A percentile compares a stretch with the other conserved stretches of the same genome.
These are phyloP conservation scores for Corynespora cassiicola DNA, from an alignment of 2,329 filamentous ascomycete genomes.

Conservation along the genomic window DNA sequence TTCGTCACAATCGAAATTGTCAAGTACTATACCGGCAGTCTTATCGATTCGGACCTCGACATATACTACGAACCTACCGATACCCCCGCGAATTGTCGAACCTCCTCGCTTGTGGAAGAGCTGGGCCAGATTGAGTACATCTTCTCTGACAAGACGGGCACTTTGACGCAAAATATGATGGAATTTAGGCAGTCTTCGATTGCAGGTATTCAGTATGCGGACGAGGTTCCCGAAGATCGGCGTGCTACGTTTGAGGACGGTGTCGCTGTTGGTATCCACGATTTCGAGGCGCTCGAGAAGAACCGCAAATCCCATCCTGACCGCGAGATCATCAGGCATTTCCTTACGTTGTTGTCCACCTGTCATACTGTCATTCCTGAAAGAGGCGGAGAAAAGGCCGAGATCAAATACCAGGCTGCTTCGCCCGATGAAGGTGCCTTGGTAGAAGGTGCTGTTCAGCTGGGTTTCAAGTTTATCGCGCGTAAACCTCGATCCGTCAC, in stretches of 20 bases:
- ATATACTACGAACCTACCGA: slow-evolving; percentile 98
- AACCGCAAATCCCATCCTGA: slow-evolving; percentile 70
- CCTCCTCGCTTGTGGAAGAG: slow-evolving; percentile 95
- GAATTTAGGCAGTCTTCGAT: slow-evolving; percentile 97
- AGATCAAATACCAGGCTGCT: slow-evolving; percentile 97
- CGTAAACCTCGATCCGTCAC: slow-evolving; percentile 89
- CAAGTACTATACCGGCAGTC: slow-evolving; percentile 96
- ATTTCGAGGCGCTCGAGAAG: slow-evolving; percentile 76
- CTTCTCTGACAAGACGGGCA: slow-evolving; percentile 98
- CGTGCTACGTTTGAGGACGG: slow-evolving; percentile 80
- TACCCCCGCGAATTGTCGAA: slow-evolving; percentile 93
- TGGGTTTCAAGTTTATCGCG: slow-evolving; percentile 91
- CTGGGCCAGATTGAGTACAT: slow-evolving; percentile 98
- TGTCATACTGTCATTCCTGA: slow-evolving; percentile 99
- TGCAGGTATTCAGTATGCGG: slow-evolving; percentile 90
- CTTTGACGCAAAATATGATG: slow-evolving; percentile 98
- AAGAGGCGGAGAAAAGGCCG: slow-evolving; percentile 75
- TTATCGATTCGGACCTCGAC: slow-evolving; percentile 96
- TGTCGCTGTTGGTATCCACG: slow-evolving; percentile 78
- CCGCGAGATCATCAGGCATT: slow-evolving; percentile 76
- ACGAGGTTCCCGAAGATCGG: slow-evolving; percentile 89
- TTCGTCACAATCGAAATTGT: slow-evolving; percentile 98
- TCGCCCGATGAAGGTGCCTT: slow-evolving; percentile 97
- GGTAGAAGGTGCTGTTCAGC: slow-evolving; percentile 82
- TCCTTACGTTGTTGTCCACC: slow-evolving; percentile 82